Evolutionary conservation across 805 yeast genomes (phyloP), one percentile per base, ranked within the genome.

Genomic region (Starmerella sirachaensis): DNA sequence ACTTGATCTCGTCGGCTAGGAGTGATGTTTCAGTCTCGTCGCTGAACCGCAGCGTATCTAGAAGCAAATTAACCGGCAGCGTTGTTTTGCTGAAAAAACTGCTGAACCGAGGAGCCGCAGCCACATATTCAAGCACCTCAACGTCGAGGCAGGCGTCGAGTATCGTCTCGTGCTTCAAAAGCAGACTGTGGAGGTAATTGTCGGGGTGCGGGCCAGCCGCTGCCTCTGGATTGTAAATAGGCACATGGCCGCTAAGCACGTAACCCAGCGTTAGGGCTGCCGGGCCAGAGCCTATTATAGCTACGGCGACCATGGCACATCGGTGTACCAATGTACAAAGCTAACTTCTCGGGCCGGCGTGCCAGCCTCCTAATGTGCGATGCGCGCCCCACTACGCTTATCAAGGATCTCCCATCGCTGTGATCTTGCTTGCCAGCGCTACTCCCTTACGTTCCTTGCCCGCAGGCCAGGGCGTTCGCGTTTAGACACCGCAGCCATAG

Each of bases 281-380:
- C 10, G 61, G 61, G 9, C 61, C 61, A 28, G 41, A 38, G 25
- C 61, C 61, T 22, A 49, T 38, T 12, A 51, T 37, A 3, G 31
- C 43, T 13, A 33, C 26, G 14, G 17, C 9, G 34, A 30, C 31
- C 32, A 21, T 36, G 11, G 37, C 9, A n/a, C n/a, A n/a, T n/a
- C n/a, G n/a, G n/a, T n/a, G n/a, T n/a, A n/a, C n/a, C n/a, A n/a
- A n/a, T n/a, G n/a, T n/a, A n/a, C n/a, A n/a, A n/a, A n/a, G n/a
- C n/a, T n/a, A n/a, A n/a, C n/a, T n/a, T n/a, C n/a, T n/a, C n/a
- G n/a, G n/a, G n/a, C n/a, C n/a, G n/a, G n/a, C n/a, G n/a, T n/a
- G n/a, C n/a, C n/a, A n/a, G n/a, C n/a, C n/a, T n/a, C n/a, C n/a
- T n/a, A n/a, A n/a, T n/a, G n/a, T n/a, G n/a, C n/a, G n/a, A n/a